Percentiles rank a stretch among this genome's conserved stretches.
Conservation (phyloP, 345 rosid species). For the Odontarrhena argentea region DNA sequence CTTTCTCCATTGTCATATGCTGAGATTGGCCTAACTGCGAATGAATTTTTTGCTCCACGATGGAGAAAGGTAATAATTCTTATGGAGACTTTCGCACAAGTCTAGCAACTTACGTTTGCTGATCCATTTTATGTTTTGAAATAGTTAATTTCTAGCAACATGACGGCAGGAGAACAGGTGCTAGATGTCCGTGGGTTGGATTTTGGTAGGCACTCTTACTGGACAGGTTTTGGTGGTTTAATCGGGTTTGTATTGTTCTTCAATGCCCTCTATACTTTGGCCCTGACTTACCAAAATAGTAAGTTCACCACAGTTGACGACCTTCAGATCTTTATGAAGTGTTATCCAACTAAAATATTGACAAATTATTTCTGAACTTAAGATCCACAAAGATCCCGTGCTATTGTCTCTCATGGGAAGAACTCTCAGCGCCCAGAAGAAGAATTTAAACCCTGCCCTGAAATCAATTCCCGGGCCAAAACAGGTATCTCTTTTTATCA, state of each 20-base stretch:
- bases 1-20: conserved; percentile 70
- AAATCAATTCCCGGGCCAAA: conserved; percentile 16
- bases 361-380: background rate
- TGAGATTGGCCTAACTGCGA: conserved; percentile 60
- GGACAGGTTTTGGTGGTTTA: conserved; percentile 56
- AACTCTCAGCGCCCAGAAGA: conserved; percentile 9
- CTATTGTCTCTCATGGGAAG: conserved; percentile 21
- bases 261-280: conserved; percentile 54
- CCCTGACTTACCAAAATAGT: conserved; percentile 56
- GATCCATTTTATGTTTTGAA: background rate
- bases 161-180: conserved; percentile 47
- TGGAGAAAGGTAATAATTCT: conserved; percentile 54
- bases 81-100: conserved; percentile 1
- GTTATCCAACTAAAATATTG: background rate
- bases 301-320: conserved; percentile 35
- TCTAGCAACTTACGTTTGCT: conserved; percentile 13
- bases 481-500: background rate
- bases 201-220: conserved; percentile 48
- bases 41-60: conserved; percentile 69
- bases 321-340: background rate
- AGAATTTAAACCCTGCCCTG: conserved; percentile 13
- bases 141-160: conserved; percentile 32
- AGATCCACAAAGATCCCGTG: conserved; percentile 34
- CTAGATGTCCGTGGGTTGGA: conserved; percentile 62
- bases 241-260: conserved; percentile 58